A percentile compares a stretch with the other conserved stretches of the same genome.
Conservation (phyloP, 108 stramenopile species). For the Pseudonitzschia pungens region DNA sequence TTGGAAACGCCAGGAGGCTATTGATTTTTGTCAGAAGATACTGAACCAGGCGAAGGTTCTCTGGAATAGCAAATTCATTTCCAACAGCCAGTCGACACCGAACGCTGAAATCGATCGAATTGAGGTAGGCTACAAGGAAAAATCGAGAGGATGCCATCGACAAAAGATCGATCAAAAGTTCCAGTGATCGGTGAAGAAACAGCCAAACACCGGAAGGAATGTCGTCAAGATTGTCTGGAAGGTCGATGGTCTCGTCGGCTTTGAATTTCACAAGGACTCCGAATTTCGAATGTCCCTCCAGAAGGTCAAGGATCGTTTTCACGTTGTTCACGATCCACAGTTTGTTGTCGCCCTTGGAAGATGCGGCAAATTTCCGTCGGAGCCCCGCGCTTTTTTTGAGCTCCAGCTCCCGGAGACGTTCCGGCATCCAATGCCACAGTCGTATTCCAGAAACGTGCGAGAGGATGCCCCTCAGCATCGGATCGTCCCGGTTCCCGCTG, state of each 20-base stretch:
- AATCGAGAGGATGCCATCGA: conserved; percentile 49
- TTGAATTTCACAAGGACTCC: conserved; percentile 20
- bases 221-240: conserved; percentile 14
- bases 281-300: conserved; percentile 39
- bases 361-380: conserved; percentile 29
- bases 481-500: conserved; percentile 26
- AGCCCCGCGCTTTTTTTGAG: conserved; percentile 41
- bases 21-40: conserved; percentile 42
- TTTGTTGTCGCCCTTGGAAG: conserved; percentile 21
- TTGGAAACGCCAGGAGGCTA: conserved; percentile 38
- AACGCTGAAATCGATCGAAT: conserved; percentile 51
- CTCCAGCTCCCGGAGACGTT: conserved; percentile 43
- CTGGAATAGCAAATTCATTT: conserved; percentile 31
- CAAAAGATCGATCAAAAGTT: conserved; percentile 54
- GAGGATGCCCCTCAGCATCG: conserved; percentile 23
- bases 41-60: conserved; percentile 41
- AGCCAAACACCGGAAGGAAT: conserved; percentile 30
- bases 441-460: conserved; percentile 16
- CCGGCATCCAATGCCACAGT: conserved; percentile 40
- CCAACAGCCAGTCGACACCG: conserved; percentile 44
- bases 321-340: conserved; percentile 40
- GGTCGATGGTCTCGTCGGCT: conserved; percentile 15
- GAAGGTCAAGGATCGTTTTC: conserved; percentile 20
- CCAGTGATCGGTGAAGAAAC: conserved; percentile 54
- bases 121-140: conserved; percentile 50